Percentiles rank a stretch among this genome's conserved stretches.
Evolutionary conservation across 2,329 filamentous ascomycete genomes (phyloP).

Genomic region (Hypocrella siamensis): DNA sequence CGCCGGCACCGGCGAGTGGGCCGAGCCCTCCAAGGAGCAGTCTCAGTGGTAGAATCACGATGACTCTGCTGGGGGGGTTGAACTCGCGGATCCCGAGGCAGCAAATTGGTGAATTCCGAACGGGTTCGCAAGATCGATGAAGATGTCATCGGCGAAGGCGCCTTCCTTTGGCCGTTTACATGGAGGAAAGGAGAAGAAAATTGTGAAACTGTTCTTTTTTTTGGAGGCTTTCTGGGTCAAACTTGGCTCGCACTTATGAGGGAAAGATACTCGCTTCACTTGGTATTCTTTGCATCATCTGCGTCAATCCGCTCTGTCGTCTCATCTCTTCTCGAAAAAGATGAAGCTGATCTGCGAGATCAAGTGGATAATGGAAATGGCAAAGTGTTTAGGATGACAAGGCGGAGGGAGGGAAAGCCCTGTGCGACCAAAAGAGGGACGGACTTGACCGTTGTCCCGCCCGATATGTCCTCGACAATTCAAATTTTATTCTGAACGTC

Average conservation of each 20-base stretch:
- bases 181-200: conserved; percentile 2
- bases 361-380: conserved; percentile 10
- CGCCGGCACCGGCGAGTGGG: conserved; percentile 53
- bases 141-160: too few species aligned
- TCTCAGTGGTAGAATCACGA: conserved; percentile 31
- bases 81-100: conserved; percentile 1
- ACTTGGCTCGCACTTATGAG: conserved; percentile 76
- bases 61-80: conserved; percentile 4
- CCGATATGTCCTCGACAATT: conserved; percentile 11
- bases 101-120: conserved; percentile 5
- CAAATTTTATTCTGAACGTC: conserved; percentile 5
- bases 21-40: conserved; percentile 36
- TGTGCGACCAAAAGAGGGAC: conserved; percentile 64
- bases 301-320: conserved; percentile 4
- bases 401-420: conserved; percentile 80
- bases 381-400: background rate
- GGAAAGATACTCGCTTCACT: conserved; percentile 80
- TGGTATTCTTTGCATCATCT: conserved; percentile 3
- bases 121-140: too few species aligned
- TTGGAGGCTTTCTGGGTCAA: conserved; percentile 23
- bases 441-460: conserved; percentile 80
- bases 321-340: background rate
- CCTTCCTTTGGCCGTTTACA: too few species aligned
- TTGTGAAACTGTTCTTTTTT: background rate
- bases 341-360: background rate